Evolutionary conservation across 139 green algal genomes (phyloP), one percentile per base, ranked within the genome.

Genomic region (Chlamydomonas applanata): DNA sequence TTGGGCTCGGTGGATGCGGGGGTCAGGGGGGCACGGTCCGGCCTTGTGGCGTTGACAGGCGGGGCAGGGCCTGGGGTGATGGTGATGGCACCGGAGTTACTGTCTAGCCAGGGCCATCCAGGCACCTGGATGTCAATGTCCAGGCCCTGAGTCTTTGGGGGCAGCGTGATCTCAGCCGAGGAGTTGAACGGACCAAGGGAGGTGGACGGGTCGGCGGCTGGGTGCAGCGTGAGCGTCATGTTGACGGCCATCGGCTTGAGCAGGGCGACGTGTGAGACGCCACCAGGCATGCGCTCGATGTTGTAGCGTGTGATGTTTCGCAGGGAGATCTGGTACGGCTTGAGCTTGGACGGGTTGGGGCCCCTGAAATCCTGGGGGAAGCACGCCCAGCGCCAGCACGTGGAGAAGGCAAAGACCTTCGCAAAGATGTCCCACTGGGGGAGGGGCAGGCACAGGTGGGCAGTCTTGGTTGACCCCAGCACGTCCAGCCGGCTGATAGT

Each of bases 241-340:
- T 60, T 25, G 5, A 19, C 19, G 25, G 36, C 17, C 45, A 24
- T 13, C 13, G 45, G 45, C 45, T 54, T 54, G 45, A 54, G 45
- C 45, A 54, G 45, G 45, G 13, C 16, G 45, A 54, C 13, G 13
- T 25, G 36, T 4, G 33, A 19, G 27, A 53, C 46, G 27, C 69
- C 69, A n/a, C 11, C 16, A 4, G 69, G 69, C 25, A 75, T 75
- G n/a, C 32, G 16, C 7, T 40, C 24, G 11, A 83, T 72, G 78
- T 83, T 79, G 78, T 79, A 64, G 36, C 62, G 45, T 4, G 44
- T 65, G 44, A 76, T 72, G 40, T 69, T 16, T 2, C 35, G 1
- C 24, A 83, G 53, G 0, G 56, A 36, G 24, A 76, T 27, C 14
- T 7, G 69, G 78, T 76, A 79, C 9, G 72, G 24, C 45, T 76